A percentile compares a stretch with the other conserved stretches of the same genome.
These are phyloP conservation scores for Cercis canadensis DNA, from an alignment of 306 rosid species.

Conservation along the genomic window DNA sequence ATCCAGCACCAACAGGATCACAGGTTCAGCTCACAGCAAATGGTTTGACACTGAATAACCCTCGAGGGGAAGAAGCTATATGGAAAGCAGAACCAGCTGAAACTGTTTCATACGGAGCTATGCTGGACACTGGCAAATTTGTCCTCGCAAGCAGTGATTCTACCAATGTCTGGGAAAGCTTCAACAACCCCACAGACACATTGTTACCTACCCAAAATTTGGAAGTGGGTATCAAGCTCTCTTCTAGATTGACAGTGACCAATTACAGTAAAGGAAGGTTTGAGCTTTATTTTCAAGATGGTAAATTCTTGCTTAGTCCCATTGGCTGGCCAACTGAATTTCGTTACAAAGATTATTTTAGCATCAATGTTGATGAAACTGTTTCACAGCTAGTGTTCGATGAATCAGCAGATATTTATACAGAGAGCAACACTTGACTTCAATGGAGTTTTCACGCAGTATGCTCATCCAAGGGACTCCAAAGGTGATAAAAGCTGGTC, in stretches of 20 bases:
- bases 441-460: conserved; percentile 65
- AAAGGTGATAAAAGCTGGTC: conserved; percentile 33
- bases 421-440: conserved; percentile 62
- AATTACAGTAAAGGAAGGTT: conserved; percentile 41
- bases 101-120: conserved; percentile 22
- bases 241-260: conserved; percentile 27
- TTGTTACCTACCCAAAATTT: conserved; percentile 43
- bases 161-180: conserved; percentile 35
- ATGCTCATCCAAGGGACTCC: conserved; percentile 46
- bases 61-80: not conserved
- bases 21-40: not conserved
- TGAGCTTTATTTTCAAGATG: conserved; percentile 11
- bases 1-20: conserved; percentile 32
- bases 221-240: not conserved
- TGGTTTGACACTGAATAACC: conserved; percentile 22
- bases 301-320: conserved; percentile 29
- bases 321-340: conserved; percentile 13
- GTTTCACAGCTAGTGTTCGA: conserved; percentile 27
- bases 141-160: conserved; percentile 7
- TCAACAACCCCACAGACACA: conserved; percentile 48
- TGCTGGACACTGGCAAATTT: conserved; percentile 46
- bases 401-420: conserved; percentile 35
- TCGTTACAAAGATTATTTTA: conserved; percentile 12
- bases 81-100: not conserved
- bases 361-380: not conserved